Evolutionary conservation across 495 filamentous ascomycete species (phyloP), one percentile per base, ranked within the genome.

Genomic region (Xylaria flabelliformis): DNA sequence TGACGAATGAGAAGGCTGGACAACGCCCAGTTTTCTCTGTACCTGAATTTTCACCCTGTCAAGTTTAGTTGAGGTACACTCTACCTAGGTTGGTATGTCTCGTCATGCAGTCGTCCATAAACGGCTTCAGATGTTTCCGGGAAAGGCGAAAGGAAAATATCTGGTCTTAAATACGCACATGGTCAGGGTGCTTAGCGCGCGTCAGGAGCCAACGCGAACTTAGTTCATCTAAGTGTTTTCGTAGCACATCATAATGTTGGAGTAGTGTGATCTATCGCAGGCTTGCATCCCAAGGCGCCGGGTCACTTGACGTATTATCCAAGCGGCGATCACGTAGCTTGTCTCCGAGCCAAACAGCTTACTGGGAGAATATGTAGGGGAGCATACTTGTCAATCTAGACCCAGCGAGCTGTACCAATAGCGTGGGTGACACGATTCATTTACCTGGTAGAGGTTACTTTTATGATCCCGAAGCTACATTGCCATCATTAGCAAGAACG

Each of bases 381-480:
- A 44, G 36, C 39, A 56, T 55, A 26, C 24, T 39, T 44, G 7
- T 13, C 19, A 53, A 10, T 39, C 64, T 19, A 12, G 36, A 56
- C 34, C 65, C n/a, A 19, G 65, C 0, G 36, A 29, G 34, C 34
- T 56, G 15, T 55, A 56, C 65, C 65, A 67, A 67, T 50, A 50
- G 65, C n/a, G n/a, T 44, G 50, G 65, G 34, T 55, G 34, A 21
- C 36, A 67, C 50, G 65, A 55, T 67, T 67, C 65, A 56, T 39
- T 39, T 55, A 19, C 34, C 48, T 34, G 36, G 50, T 36, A n/a
- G 32, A n/a, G n/a, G 65, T n/a, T 56, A 67, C 29, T 41, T 67
- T 56, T 41, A 67, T 67, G 19, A 44, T 17, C 50, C 48, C 65
- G 26, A 29, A 39, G 64, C 64, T 66, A 41, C 29, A 53, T 51